These are phyloP conservation scores for Citrus medica DNA, from an alignment of 345 rosid species.

Conservation along the genomic window DNA sequence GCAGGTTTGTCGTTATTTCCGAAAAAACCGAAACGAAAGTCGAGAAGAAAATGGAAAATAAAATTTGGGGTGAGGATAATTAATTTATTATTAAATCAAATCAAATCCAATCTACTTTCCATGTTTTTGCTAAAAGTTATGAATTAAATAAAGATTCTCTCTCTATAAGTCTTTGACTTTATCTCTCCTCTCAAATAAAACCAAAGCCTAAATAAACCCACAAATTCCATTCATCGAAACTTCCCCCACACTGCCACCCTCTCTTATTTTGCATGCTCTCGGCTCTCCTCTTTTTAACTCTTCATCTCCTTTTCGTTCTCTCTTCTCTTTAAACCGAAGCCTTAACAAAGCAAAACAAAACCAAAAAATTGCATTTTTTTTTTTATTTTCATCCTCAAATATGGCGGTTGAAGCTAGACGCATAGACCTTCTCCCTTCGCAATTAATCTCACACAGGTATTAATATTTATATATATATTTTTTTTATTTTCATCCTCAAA, in stretches of 20 bases:
- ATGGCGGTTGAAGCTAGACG: conserved; percentile 59
- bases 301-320: background rate
- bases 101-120: conserved; percentile 6
- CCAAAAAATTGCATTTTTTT: background rate
- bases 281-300: conserved; percentile 13
- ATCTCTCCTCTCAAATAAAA: conserved; percentile 27
- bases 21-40: conserved; percentile 8
- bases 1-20: background rate
- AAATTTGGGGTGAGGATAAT: conserved; percentile 1
- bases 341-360: background rate
- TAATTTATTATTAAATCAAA: conserved; percentile 1
- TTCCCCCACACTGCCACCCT: conserved; percentile 16
- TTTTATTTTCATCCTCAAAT: background rate
- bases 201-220: conserved; percentile 26
- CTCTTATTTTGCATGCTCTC: conserved; percentile 5
- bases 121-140: background rate
- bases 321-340: background rate
- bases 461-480: background rate
- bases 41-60: conserved; percentile 10
- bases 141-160: conserved; percentile 13
- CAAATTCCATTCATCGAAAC: conserved; percentile 4
- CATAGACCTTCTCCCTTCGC: conserved; percentile 42
- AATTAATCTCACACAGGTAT: conserved; percentile 37
- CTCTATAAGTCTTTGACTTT: conserved; percentile 37
- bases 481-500: no score